Evolutionary conservation across 805 yeast species (phyloP).

Genomic region (Pichia exigua): DNA sequence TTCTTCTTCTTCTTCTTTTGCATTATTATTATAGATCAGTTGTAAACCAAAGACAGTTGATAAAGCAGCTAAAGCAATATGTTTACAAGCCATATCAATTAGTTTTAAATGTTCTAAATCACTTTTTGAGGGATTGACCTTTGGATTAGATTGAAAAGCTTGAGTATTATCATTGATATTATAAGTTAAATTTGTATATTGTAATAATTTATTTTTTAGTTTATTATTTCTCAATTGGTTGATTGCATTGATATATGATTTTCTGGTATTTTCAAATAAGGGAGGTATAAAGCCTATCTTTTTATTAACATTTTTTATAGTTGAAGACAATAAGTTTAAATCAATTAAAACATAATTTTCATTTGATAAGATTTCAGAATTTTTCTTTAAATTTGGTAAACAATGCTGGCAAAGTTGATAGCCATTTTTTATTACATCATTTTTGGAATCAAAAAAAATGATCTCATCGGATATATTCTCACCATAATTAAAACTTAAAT

Average conservation of each 20-base stretch:
- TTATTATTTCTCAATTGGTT: neutral
- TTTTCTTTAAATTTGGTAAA: slow-evolving; percentile 34
- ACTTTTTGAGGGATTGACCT: slow-evolving; percentile 38
- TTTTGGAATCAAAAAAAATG: slow-evolving; percentile 33
- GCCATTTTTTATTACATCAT: slow-evolving; percentile 38
- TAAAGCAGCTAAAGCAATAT: slow-evolving; percentile 68
- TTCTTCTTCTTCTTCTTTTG: neutral
- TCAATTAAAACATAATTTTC: slow-evolving; percentile 35
- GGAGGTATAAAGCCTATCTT: slow-evolving; percentile 53
- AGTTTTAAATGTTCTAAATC: slow-evolving; percentile 63
- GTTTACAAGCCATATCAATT: slow-evolving; percentile 74
- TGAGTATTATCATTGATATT: neutral
- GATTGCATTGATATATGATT: neutral
- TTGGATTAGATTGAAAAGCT: slow-evolving; percentile 8
- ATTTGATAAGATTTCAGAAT: slow-evolving; percentile 15
- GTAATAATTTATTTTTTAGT: slow-evolving; percentile 3
- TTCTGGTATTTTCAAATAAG: slow-evolving; percentile 19
- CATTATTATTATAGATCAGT: neutral
- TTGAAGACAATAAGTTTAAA: slow-evolving; percentile 35
- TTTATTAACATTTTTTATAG: slow-evolving; percentile 50
- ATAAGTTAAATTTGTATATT: neutral
- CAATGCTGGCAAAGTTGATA: slow-evolving; percentile 48
- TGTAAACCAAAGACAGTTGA: slow-evolving; percentile 16
- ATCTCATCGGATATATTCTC: slow-evolving; percentile 40
- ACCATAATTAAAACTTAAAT: slow-evolving; percentile 33